Conservation (phyloP, 306 rosid species). For the Clitoria ternatea region DNA sequence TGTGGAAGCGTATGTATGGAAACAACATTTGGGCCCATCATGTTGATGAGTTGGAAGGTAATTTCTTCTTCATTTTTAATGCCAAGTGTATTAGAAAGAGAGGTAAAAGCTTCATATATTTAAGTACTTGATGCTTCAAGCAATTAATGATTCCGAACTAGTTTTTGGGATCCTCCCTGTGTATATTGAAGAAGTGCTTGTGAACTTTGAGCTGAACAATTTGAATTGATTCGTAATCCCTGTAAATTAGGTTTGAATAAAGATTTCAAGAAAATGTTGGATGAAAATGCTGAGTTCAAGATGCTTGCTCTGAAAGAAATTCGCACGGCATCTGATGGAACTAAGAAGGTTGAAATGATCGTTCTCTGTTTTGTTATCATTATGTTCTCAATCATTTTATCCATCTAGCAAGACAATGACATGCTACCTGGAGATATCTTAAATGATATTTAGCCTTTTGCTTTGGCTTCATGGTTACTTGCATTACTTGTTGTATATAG, state of each 20-base stretch:
- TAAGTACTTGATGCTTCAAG: neutral
- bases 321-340: conserved; percentile 69
- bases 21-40: conserved; percentile 70
- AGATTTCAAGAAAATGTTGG: conserved; percentile 80
- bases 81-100: neutral
- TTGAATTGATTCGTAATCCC: neutral
- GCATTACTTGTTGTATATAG: neutral
- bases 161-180: conserved; percentile 13
- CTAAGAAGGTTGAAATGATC: conserved; percentile 70
- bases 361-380: conserved; percentile 19
- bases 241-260: conserved; percentile 63
- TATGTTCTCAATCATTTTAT: conserved; percentile 1
- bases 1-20: conserved; percentile 92
- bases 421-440: neutral
- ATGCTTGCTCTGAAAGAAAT: conserved; percentile 62
- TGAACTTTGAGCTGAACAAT: neutral
- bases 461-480: neutral
- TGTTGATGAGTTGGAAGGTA: conserved; percentile 78
- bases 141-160: neutral
- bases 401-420: neutral
- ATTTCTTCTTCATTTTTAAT: neutral
- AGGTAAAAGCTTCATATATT: neutral
- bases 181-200: neutral
- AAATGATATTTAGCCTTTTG: neutral
- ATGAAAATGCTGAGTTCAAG: conserved; percentile 67